phyloP scores from a whole-genome alignment of 345 rosid species.

The Eucalyptus rudis region DNA sequence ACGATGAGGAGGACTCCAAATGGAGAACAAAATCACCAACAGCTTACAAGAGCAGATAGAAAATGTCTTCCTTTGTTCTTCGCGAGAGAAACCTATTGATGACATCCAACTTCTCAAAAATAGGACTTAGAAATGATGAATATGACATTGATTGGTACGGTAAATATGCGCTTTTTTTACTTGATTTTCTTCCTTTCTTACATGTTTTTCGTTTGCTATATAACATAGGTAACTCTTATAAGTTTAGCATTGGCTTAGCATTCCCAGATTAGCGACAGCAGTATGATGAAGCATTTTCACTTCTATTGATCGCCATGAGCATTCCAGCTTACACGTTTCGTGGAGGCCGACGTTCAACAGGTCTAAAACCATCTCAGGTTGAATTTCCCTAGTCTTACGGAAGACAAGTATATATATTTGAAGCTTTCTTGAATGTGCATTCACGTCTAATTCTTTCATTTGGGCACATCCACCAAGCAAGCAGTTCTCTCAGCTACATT shows the following conservation, averaged over 20 bases:
- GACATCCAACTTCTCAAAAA: constrained; percentile 46
- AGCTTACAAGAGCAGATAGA: constrained; percentile 66
- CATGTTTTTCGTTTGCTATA: background rate
- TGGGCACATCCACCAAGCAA: too few species aligned
- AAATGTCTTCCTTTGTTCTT: constrained; percentile 65
- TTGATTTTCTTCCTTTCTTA: background rate
- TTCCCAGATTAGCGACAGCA: background rate
- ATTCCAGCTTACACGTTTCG: background rate
- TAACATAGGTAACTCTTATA: background rate
- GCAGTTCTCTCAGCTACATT: too few species aligned
- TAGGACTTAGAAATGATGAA: background rate
- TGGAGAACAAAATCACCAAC: background rate
- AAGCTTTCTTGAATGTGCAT: too few species aligned
- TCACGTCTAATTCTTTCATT: too few species aligned
- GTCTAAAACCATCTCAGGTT: background rate
- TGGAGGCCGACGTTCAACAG: background rate
- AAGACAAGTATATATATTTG: too few species aligned
- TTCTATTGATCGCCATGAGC: background rate
- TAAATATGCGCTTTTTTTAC: background rate
- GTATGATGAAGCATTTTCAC: background rate
- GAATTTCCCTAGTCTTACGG: too few species aligned
- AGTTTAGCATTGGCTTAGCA: background rate
- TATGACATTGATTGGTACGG: background rate
- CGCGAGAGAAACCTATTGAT: constrained; percentile 66
- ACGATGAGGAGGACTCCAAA: background rate